phyloP scores from a whole-genome alignment of 1,284 basidiomycete genomes.

The Peniophora sp. region DNA sequence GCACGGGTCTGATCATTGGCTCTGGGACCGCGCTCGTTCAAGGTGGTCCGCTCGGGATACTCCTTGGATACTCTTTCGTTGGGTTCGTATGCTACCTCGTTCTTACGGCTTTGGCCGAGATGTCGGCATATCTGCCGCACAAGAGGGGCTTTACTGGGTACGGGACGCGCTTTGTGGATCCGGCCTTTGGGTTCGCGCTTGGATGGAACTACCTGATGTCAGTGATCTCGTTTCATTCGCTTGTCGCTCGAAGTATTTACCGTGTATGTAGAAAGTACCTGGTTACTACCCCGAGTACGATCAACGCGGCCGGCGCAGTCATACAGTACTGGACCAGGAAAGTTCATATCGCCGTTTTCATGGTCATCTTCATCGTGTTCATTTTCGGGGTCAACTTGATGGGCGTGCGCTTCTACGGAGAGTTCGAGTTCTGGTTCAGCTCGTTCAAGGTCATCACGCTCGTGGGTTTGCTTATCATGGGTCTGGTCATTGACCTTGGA shows the following conservation, averaged over 20 bases:
- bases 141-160: slow-evolving; percentile 39
- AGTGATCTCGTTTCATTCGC: not conserved
- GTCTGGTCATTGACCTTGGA: slow-evolving; percentile 47
- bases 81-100: slow-evolving; percentile 50
- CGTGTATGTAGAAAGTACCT: slow-evolving; percentile 23
- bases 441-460: slow-evolving; percentile 28
- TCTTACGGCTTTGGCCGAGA: slow-evolving; percentile 33
- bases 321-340: slow-evolving; percentile 51
- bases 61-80: slow-evolving; percentile 45
- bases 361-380: slow-evolving; percentile 34
- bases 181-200: slow-evolving; percentile 38
- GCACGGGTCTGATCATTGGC: slow-evolving; percentile 75
- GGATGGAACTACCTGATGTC: slow-evolving; percentile 27
- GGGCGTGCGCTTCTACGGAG: slow-evolving; percentile 46
- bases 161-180: slow-evolving; percentile 39
- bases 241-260: no score
- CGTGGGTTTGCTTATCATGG: slow-evolving; percentile 46
- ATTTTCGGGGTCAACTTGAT: slow-evolving; percentile 51
- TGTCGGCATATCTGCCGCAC: slow-evolving; percentile 29
- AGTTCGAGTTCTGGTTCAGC: slow-evolving; percentile 42
- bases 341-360: slow-evolving; percentile 49
- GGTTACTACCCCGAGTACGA: slow-evolving; percentile 25
- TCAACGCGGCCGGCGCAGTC: slow-evolving; percentile 51
- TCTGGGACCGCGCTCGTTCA: slow-evolving; percentile 46
- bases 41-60: slow-evolving; percentile 45